A percentile compares a stretch with the other conserved stretches of the same genome.
Conservation (phyloP, 2,329 filamentous ascomycete species). For the Paramyrothecium sp. region DNA sequence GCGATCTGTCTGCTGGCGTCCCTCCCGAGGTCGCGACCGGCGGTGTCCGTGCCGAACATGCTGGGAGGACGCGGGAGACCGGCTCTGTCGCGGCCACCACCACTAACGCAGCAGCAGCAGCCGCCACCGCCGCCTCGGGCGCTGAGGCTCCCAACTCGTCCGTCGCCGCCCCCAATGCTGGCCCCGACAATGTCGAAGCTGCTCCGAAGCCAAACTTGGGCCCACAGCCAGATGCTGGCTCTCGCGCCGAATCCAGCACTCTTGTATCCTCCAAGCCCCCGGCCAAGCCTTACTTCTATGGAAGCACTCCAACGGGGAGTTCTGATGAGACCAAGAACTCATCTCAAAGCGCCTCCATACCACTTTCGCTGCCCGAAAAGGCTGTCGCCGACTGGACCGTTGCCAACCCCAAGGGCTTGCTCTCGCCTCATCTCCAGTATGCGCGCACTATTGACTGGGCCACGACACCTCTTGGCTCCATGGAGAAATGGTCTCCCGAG, state of each 20-base stretch:
- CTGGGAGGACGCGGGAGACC: background rate
- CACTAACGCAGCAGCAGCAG: background rate
- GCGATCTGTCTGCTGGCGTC: constrained; percentile 2
- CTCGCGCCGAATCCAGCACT: background rate
- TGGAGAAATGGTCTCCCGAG: constrained; percentile 40
- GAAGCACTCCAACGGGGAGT: constrained; percentile 13
- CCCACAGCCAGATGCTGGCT: background rate
- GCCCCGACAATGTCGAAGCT: background rate
- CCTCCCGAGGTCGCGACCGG: constrained; percentile 1
- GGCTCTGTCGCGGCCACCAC: background rate
- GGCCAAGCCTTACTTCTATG: background rate
- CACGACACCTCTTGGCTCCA: constrained; percentile 39
- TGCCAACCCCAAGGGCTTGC: constrained; percentile 21
- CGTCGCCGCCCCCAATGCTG: background rate
- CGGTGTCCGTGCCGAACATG: background rate
- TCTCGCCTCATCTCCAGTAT: constrained; percentile 25
- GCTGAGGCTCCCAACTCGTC: background rate
- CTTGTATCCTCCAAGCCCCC: constrained; percentile 1
- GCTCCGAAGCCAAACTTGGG: background rate
- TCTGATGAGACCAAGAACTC: constrained; percentile 24
- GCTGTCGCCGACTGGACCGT: constrained; percentile 34
- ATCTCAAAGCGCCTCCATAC: constrained; percentile 23
- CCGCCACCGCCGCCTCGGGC: background rate
- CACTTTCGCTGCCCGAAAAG: constrained; percentile 27
- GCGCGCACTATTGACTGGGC: constrained; percentile 38